Evolutionary conservation across 2,329 filamentous ascomycete genomes (phyloP).

Genomic region (Neofusicoccum cordaticola): DNA sequence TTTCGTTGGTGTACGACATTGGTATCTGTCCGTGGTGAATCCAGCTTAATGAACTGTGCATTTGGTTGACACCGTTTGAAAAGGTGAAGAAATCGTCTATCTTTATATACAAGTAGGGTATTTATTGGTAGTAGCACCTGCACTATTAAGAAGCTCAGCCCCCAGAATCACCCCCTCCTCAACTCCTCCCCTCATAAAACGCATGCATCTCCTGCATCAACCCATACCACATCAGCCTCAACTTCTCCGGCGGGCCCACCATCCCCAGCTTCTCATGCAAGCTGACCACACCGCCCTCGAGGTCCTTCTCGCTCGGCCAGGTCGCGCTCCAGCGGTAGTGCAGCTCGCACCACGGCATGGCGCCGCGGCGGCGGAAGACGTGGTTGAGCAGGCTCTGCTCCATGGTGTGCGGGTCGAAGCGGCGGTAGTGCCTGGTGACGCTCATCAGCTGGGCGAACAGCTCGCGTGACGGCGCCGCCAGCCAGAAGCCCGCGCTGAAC

Average conservation of each 20-base stretch:
- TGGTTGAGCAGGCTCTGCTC: constrained; percentile 48
- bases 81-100: no score
- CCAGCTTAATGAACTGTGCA: no score
- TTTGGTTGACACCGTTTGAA: no score
- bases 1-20: no score
- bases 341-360: constrained; percentile 44
- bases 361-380: constrained; percentile 39
- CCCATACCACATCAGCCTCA: constrained; percentile 8
- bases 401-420: constrained; percentile 39
- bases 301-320: constrained; percentile 36
- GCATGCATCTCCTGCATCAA: not conserved
- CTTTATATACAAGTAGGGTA: no score
- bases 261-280: constrained; percentile 37
- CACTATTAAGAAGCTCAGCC: not conserved
- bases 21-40: no score
- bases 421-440: constrained; percentile 34
- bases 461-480: constrained; percentile 38
- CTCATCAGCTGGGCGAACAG: constrained; percentile 40
- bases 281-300: constrained; percentile 32
- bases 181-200: not conserved
- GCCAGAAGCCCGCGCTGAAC: constrained; percentile 44
- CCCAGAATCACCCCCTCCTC: not conserved
- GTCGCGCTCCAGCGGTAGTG: constrained; percentile 41
- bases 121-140: no score
- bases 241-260: constrained; percentile 7